Evolutionary conservation across 352 stramenopile genomes (phyloP), one percentile per base, ranked within the genome.

Genomic region (Peronospora farinosa): DNA sequence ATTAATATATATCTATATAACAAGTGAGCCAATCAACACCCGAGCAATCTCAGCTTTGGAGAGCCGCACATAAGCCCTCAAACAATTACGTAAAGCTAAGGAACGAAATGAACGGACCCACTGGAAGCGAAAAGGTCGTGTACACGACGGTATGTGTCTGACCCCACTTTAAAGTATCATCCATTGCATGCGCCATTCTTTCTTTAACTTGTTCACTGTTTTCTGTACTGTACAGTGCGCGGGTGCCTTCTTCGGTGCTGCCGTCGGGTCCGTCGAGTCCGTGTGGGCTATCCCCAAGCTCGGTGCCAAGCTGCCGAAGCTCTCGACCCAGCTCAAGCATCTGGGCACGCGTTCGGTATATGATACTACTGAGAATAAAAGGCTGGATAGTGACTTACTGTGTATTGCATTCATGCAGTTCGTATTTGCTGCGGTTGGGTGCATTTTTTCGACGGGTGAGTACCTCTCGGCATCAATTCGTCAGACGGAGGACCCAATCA

Each of bases 251-350:
- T 89, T 88, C 49, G 84, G 84, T 48, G 65, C 72, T 3, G 70
- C 79, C 51, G 54, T 73, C 35, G 84, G 84, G 51, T 83, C 79
- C 16, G 58, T 92, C 27, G 81, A 94, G 69, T 90, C 84, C 3
- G 84, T 94, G 35, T 94, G 84, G 84, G 69, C 71, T 45, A 92
- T 94, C 52, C 84, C 84, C 25, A 89, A 88, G 72, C 79, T 92
- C 51, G 84, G 83, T 91, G 51, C 48, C 17, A 77, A 89, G 61
- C 64, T 94, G 44, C 84, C 84, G 27, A 92, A 88, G 64, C 87
- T 94, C 44, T 70, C 77, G 25, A 65, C 54, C 36, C 84, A 94
- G 62, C 63, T 92, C 31, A 88, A 87, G 63, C 74, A 86, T 59
- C 54, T 94, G n/a, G 84, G 79, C 31, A 59, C 57, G 16, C 84